Evolutionary conservation across 1,139 yeast genomes (phyloP), one percentile per base, ranked within the genome.

Genomic region (Pichia sp.): DNA sequence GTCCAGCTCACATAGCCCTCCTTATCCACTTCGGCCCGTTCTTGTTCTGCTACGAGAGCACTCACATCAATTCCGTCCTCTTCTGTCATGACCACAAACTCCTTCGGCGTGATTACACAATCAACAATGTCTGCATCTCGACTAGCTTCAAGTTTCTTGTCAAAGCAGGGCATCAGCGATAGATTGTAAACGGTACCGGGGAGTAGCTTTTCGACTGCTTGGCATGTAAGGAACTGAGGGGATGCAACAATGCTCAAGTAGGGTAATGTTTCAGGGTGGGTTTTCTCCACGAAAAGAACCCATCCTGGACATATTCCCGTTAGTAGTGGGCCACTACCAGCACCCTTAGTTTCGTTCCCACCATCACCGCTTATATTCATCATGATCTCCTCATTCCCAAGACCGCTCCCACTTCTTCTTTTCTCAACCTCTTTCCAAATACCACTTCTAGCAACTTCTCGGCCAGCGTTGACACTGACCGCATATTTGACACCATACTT

Each of bases 111-210:
- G 27, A 91, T 71, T 3, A 91, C 98, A 61, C 96, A 85, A 57
- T 91, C 96, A 8, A 91, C 97, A 50, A 86, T 96, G 9, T 65
- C 62, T 1, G 51, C 53, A 8, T 49, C 46, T 42, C 97, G 66
- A 3, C 96, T 88, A 26, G 96, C 93, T 60, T 91, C 99, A 27
- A 91, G 67, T 58, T 91, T 91, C 61, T 91, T 91, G 58, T 91
- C 99, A 56, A 91, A 91, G 51, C 97, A 91, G 1, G 98, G 97
- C 97, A 91, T 88, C 21, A 91, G 67, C 12, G 93, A 72, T 41
- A 91, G 62, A 56, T 88, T 96, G 53, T 85, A 93, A 0, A 86
- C 62, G n/a, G n/a, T n/a, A n/a, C n/a, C n/a, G n/a, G n/a, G n/a
- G n/a, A n/a, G n/a, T n/a, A n/a, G n/a, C n/a, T n/a, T n/a, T n/a